Conservation (phyloP, 1,284 basidiomycete species). For the Sporisorium sorghi region DNA sequence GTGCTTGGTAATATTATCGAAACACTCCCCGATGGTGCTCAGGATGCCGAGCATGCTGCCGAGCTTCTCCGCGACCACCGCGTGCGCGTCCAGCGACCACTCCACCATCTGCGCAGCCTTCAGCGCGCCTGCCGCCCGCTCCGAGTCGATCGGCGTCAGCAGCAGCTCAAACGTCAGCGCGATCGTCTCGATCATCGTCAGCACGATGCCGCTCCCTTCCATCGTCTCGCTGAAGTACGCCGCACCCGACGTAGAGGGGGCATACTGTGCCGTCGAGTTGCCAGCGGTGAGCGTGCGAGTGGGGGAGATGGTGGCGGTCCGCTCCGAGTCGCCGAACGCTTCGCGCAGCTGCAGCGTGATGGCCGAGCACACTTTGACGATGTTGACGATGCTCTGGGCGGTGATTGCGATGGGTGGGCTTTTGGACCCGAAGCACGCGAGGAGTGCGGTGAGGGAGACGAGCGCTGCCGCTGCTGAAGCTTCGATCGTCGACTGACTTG, state of each 20-base stretch:
- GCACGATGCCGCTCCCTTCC: neutral
- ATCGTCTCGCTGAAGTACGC: neutral
- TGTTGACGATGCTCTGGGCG: neutral
- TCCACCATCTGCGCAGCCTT: neutral
- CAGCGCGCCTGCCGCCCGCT: neutral
- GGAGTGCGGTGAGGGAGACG: conserved; percentile 18
- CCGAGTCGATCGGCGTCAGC: neutral
- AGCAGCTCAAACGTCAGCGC: conserved; percentile 9
- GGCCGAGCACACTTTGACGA: conserved; percentile 20
- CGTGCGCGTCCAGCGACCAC: conserved; percentile 2
- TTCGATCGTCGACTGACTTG: neutral
- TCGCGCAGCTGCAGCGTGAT: conserved; percentile 27
- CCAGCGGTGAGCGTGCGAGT: too few relatives aligned
- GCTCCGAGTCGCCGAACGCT: neutral
- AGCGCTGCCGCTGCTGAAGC: conserved; percentile 5
- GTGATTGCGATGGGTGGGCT: neutral
- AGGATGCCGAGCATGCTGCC: conserved; percentile 24
- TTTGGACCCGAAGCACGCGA: conserved; percentile 9
- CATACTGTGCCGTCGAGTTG: neutral
- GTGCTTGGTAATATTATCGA: conserved; percentile 18
- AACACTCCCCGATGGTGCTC: conserved; percentile 17
- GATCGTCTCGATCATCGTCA: conserved; percentile 27
- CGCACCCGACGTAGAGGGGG: neutral
- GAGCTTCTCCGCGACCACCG: conserved; percentile 7
- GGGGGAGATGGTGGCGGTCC: neutral